Percentiles rank a stretch among this genome's conserved stretches.
These are phyloP conservation scores for Hippophae rhamnoides DNA, from an alignment of 306 rosid genomes.

Conservation along the genomic window DNA sequence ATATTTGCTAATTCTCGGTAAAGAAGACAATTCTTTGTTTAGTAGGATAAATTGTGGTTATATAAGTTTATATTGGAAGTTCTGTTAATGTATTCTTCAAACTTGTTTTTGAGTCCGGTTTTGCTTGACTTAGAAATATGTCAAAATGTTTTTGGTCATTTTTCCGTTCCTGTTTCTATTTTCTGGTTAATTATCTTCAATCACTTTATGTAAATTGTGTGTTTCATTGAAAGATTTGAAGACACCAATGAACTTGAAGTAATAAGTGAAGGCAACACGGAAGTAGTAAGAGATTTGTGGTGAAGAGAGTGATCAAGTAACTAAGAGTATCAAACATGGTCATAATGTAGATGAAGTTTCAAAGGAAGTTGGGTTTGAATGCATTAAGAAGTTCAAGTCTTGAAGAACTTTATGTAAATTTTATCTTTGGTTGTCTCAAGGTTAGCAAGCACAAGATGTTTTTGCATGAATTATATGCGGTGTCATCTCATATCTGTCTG, in stretches of 20 bases:
- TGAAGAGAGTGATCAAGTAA: slow-evolving; percentile 57
- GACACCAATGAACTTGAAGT: slow-evolving; percentile 81
- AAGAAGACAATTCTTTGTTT: neutral
- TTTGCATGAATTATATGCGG: slow-evolving; percentile 29
- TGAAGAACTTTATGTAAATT: slow-evolving; percentile 70
- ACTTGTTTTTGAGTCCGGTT: too few species aligned
- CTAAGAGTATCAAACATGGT: slow-evolving; percentile 43
- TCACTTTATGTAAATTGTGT: slow-evolving; percentile 58
- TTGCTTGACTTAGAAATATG: too few species aligned
- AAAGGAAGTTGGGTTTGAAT: slow-evolving; percentile 51
- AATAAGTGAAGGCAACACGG: slow-evolving; percentile 54
- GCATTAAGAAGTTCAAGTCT: slow-evolving; percentile 59
- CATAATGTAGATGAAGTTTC: slow-evolving; percentile 51
- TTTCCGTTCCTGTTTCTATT: slow-evolving; percentile 5
- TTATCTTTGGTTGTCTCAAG: slow-evolving; percentile 50
- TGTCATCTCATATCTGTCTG: slow-evolving; percentile 17
- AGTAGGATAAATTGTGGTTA: neutral
- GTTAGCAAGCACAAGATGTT: slow-evolving; percentile 66
- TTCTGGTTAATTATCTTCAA: slow-evolving; percentile 16
- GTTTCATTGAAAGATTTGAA: slow-evolving; percentile 74
- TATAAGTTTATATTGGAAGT: too few species aligned
- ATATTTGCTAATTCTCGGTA: neutral
- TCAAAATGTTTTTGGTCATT: neutral
- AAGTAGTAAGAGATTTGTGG: slow-evolving; percentile 45
- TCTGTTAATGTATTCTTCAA: too few species aligned